phyloP scores from a whole-genome alignment of 352 stramenopile genomes.

The Achlya hypogyna region DNA sequence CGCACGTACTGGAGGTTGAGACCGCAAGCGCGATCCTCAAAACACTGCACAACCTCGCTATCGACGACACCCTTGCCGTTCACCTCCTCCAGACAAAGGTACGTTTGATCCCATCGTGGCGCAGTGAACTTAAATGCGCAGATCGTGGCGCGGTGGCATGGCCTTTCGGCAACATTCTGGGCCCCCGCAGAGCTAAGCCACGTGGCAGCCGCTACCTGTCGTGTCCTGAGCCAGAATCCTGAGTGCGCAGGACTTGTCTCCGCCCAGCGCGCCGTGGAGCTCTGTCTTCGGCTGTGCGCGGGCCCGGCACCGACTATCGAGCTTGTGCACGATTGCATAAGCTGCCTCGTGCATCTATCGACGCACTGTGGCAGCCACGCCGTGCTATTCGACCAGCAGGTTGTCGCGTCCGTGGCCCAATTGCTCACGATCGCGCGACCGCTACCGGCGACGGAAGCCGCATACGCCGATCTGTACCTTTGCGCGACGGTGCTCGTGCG shows the following conservation, averaged over 20 bases:
- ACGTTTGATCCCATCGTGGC: slow-evolving; percentile 31
- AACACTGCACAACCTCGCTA: slow-evolving; percentile 53
- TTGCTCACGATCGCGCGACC: neutral
- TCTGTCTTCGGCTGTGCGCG: neutral
- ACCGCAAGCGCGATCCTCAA: slow-evolving; percentile 62
- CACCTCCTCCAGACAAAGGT: slow-evolving; percentile 47
- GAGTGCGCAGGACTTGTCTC: neutral
- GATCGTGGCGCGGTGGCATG: slow-evolving; percentile 40
- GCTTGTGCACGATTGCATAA: slow-evolving; percentile 2
- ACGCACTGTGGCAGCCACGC: slow-evolving; percentile 1
- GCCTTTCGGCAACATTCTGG: slow-evolving; percentile 35
- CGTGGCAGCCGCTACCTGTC: slow-evolving; percentile 40
- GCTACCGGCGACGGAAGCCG: neutral
- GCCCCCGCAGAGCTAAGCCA: slow-evolving; percentile 40
- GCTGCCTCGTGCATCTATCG: slow-evolving; percentile 10
- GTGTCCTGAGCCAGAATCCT: slow-evolving; percentile 11
- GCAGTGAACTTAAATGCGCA: slow-evolving; percentile 32
- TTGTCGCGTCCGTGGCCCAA: neutral
- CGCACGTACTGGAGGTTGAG: slow-evolving; percentile 21
- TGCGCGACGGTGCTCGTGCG: neutral
- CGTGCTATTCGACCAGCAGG: neutral
- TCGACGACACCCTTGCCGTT: slow-evolving; percentile 47
- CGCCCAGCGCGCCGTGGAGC: neutral
- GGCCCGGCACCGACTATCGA: neutral
- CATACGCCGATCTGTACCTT: neutral